phyloP scores from a whole-genome alignment of 2,329 filamentous ascomycete species.

The Lecanicillium sp. region DNA sequence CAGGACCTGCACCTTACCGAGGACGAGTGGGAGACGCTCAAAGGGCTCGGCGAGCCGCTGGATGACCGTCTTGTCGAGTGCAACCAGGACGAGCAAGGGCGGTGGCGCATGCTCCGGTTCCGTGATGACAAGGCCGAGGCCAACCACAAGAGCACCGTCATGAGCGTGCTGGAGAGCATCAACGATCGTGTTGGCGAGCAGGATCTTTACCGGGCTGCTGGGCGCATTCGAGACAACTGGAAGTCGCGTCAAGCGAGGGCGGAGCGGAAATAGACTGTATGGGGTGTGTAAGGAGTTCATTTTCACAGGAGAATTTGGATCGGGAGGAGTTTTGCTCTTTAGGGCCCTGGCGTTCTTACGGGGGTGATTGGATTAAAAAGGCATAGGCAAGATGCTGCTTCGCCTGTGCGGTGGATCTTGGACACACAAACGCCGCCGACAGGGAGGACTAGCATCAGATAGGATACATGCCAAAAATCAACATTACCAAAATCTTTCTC shows the following conservation, averaged over 20 bases:
- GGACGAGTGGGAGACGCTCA: constrained; percentile 78
- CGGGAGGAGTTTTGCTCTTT: too few relatives aligned
- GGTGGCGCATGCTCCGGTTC: constrained; percentile 85
- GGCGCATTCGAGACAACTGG: constrained; percentile 70
- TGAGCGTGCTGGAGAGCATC: constrained; percentile 85
- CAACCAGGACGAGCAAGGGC: constrained; percentile 63
- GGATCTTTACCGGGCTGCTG: constrained; percentile 65
- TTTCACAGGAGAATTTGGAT: too few relatives aligned
- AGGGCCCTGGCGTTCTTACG: too few relatives aligned
- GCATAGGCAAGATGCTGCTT: too few relatives aligned
- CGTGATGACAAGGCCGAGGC: constrained; percentile 88
- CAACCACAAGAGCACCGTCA: constrained; percentile 79
- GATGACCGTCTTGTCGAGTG: constrained; percentile 88
- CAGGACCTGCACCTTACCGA: constrained; percentile 61
- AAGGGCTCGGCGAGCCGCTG: constrained; percentile 64
- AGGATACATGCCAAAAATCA: too few relatives aligned
- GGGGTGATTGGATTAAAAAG: too few relatives aligned
- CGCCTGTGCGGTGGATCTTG: too few relatives aligned
- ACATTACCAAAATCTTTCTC: too few relatives aligned
- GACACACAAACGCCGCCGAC: too few relatives aligned
- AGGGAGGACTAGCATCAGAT: too few relatives aligned
- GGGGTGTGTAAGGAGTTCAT: too few relatives aligned
- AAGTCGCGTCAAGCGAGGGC: constrained; percentile 49
- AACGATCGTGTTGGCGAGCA: constrained; percentile 75
- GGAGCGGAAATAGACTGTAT: constrained; percentile 16